phyloP scores from a whole-genome alignment of 495 filamentous ascomycete species.

The Saxophila tyrrhenica region DNA sequence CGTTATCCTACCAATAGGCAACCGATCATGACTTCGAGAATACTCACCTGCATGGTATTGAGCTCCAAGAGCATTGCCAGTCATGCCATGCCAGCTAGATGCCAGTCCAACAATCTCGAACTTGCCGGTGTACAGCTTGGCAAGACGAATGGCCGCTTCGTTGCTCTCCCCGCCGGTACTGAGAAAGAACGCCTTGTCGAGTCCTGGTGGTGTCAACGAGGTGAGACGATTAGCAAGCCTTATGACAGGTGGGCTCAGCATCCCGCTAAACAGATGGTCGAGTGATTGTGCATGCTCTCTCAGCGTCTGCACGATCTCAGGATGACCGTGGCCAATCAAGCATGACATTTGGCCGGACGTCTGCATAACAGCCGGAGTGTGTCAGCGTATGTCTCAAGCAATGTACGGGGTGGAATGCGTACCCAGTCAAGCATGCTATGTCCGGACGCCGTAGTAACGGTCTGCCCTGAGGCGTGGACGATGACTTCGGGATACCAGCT shows the following conservation, averaged over 20 bases:
- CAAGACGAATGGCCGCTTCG: slow-evolving; percentile 45
- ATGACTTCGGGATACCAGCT: background rate
- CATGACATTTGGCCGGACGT: slow-evolving; percentile 48
- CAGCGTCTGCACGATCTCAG: slow-evolving; percentile 43
- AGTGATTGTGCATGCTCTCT: slow-evolving; percentile 32
- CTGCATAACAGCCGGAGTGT: too few species aligned
- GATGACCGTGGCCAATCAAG: slow-evolving; percentile 45
- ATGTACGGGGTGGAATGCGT: too few species aligned
- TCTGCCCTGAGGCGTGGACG: background rate
- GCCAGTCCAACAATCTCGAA: slow-evolving; percentile 45
- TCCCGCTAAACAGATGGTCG: slow-evolving; percentile 45
- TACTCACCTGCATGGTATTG: background rate
- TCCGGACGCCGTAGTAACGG: background rate
- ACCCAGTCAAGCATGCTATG: slow-evolving; percentile 3
- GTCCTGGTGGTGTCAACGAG: slow-evolving; percentile 32
- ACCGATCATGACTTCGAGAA: too few species aligned
- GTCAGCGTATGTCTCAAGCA: too few species aligned
- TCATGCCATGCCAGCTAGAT: slow-evolving; percentile 45
- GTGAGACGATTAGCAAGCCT: slow-evolving; percentile 36
- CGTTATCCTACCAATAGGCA: too few species aligned
- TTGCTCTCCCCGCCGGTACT: slow-evolving; percentile 45
- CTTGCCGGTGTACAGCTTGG: slow-evolving; percentile 45
- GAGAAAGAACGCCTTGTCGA: slow-evolving; percentile 45
- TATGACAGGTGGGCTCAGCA: slow-evolving; percentile 43
- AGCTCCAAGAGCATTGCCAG: slow-evolving; percentile 26